These are phyloP conservation scores for Blepharisma stoltei DNA, from an alignment of 73 alveolate species.

Conservation along the genomic window DNA sequence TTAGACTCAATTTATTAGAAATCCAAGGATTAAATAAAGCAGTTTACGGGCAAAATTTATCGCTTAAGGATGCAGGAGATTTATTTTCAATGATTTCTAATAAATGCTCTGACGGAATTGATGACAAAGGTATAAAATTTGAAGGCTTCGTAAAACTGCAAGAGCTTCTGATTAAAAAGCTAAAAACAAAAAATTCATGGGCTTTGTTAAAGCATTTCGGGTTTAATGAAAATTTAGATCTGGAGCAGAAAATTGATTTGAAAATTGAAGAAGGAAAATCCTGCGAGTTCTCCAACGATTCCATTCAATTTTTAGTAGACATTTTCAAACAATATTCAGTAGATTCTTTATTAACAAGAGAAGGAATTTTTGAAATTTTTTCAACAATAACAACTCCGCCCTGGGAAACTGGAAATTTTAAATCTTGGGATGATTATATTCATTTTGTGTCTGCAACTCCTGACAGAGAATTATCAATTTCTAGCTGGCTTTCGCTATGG, in stretches of 20 bases:
- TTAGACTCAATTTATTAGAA: not conserved
- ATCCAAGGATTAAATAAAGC: not conserved
- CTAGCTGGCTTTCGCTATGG: conserved; percentile 11
- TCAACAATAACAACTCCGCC: conserved; percentile 5
- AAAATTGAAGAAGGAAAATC: not conserved
- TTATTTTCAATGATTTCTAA: not conserved
- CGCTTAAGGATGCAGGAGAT: not conserved
- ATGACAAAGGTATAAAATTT: not conserved
- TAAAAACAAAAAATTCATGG: conserved; percentile 19
- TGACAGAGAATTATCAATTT: not conserved
- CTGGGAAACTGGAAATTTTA: not conserved
- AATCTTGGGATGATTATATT: not conserved
- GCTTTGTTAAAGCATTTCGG: not conserved
- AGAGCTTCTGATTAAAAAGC: not conserved
- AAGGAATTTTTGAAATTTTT: not conserved
- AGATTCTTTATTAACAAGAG: not conserved
- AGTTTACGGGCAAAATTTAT: not conserved
- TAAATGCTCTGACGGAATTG: not conserved
- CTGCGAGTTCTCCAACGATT: not conserved
- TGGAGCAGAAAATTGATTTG: not conserved
- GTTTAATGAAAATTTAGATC: not conserved
- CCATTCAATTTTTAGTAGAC: not conserved
- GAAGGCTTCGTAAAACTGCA: not conserved
- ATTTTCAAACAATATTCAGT: not conserved
- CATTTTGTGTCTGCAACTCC: too few species aligned